Percentiles rank a stretch among this genome's conserved stretches.
phyloP scores from a whole-genome alignment of 768 basidiomycete species.

The Tulasnella sp. region DNA sequence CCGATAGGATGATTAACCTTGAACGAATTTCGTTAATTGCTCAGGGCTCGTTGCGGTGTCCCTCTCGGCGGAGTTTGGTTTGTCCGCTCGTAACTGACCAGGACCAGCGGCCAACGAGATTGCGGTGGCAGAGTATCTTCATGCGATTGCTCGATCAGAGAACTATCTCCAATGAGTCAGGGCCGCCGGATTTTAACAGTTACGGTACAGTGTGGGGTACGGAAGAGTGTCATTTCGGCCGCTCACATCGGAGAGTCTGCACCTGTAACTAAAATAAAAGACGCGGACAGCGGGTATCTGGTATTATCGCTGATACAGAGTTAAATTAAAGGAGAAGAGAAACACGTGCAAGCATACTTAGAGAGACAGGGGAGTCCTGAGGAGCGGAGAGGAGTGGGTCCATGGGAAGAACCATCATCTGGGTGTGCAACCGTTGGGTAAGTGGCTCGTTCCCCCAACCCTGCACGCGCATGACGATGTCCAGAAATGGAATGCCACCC shows the following conservation, averaged over 20 bases:
- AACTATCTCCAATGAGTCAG: neutral
- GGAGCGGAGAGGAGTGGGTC: neutral
- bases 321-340: neutral
- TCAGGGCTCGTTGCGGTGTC: neutral
- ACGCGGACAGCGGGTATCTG: neutral
- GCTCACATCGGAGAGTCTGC: neutral
- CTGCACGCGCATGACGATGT: neutral
- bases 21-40: neutral
- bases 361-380: constrained; percentile 4
- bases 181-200: neutral
- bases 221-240: neutral
- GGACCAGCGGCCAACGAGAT: neutral
- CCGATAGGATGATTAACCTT: neutral
- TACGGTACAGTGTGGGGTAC: neutral
- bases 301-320: neutral
- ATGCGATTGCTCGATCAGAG: neutral
- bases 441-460: neutral
- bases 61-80: neutral
- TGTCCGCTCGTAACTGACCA: neutral
- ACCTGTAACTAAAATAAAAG: neutral
- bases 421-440: neutral
- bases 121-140: neutral
- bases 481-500: neutral
- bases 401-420: neutral
- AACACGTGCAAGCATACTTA: neutral